Conservation (phyloP, 2,329 filamentous ascomycete genomes). For the Teratosphaeriaceae sp. region DNA sequence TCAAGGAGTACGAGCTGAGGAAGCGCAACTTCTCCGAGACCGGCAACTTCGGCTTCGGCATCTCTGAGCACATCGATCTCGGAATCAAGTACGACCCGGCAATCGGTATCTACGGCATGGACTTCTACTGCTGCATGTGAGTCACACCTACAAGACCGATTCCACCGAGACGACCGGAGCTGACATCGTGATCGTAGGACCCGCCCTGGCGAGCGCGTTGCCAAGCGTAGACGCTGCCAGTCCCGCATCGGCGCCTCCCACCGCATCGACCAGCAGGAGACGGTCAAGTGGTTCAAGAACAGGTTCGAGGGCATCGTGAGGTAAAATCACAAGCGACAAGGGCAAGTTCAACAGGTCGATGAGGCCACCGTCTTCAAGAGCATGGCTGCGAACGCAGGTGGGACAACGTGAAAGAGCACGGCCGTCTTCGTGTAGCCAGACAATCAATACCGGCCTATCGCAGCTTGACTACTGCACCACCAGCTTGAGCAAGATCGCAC, state of each 20-base stretch:
- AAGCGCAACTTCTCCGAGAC: constrained; percentile 99
- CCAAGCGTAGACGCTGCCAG: constrained; percentile 88
- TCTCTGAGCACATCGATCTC: constrained; percentile 99
- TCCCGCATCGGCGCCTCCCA: constrained; percentile 78
- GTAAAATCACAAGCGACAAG: constrained; percentile 48
- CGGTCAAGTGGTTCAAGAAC: constrained; percentile 95
- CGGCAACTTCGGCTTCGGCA: constrained; percentile 99
- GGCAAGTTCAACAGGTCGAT: too few species aligned
- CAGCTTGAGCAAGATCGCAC: constrained; percentile 31
- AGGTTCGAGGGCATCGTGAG: constrained; percentile 98
- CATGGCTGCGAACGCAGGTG: constrained; percentile 11
- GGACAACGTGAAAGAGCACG: constrained; percentile 21
- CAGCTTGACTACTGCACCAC: constrained; percentile 19
- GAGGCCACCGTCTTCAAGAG: constrained; percentile 13
- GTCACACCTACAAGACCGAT: constrained; percentile 26
- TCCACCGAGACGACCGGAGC: constrained; percentile 9
- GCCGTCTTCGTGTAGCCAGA: constrained; percentile 21
- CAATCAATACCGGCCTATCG: constrained; percentile 30
- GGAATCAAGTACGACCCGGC: constrained; percentile 99
- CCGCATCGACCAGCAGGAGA: constrained; percentile 91
- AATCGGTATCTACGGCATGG: constrained; percentile 99
- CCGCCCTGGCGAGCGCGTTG: constrained; percentile 95
- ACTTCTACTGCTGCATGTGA: constrained; percentile 99
- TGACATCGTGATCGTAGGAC: constrained; percentile 50
- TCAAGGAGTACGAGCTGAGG: constrained; percentile 99